Conservation (phyloP, 495 filamentous ascomycete genomes). For the Antarctomyces pellizariae region DNA sequence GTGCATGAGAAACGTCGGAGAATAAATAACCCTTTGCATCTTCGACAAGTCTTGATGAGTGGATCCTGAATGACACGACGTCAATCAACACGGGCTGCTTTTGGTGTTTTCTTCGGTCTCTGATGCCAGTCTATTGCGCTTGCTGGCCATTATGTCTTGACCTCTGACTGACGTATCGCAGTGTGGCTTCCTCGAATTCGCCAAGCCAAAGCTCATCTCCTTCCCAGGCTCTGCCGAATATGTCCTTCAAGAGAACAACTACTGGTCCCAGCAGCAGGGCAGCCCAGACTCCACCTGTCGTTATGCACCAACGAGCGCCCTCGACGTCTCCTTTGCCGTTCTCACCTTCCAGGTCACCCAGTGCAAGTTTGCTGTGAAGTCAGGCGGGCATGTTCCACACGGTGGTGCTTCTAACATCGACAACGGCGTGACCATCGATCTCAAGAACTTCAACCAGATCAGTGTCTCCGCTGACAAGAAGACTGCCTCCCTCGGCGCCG, state of each 20-base stretch:
- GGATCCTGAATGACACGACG: too few species aligned
- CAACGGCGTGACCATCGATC: conserved; percentile 31
- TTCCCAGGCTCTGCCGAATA: conserved; percentile 5
- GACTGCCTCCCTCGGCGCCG: conserved; percentile 20
- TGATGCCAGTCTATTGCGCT: too few species aligned
- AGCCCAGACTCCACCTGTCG: conserved; percentile 18
- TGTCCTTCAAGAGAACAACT: conserved; percentile 9
- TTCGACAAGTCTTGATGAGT: too few species aligned
- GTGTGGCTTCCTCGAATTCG: conserved; percentile 10
- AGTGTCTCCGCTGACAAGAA: conserved; percentile 13
- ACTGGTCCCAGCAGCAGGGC: conserved; percentile 28
- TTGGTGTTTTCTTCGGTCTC: too few species aligned
- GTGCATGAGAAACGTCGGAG: too few species aligned
- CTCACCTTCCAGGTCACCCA: conserved; percentile 11
- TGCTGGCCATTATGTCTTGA: too few species aligned
- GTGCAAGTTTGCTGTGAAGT: conserved; percentile 24
- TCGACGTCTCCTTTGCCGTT: conserved; percentile 19
- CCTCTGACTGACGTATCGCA: too few species aligned
- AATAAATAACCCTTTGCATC: too few species aligned
- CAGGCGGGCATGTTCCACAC: conserved; percentile 28
- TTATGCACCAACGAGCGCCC: conserved; percentile 15
- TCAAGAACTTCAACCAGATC: conserved; percentile 22
- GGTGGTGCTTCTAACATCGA: conserved; percentile 23
- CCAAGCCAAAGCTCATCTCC: conserved; percentile 8
- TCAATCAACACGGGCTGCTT: too few species aligned